Base-by-base conservation (phyloP, 176 grass and related monocot genomes). In the Phoenix dactylifera region DNA sequence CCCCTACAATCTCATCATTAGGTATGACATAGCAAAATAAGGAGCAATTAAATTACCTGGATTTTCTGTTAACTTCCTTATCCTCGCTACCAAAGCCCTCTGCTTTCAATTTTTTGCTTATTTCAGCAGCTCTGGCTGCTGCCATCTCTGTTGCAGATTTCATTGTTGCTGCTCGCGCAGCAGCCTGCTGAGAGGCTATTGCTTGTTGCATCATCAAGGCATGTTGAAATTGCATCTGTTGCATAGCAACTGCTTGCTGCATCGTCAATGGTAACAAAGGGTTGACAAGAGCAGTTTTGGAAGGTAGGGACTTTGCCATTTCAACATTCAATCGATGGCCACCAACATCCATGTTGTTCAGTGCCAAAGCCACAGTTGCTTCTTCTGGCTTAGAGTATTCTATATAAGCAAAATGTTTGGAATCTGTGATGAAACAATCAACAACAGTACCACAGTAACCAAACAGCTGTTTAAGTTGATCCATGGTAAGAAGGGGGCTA, bases 221-320 rank as follows among this genome's bases (percentile, higher is more conserved):
- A 77, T 97, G 93, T 81, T 88, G 93, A 80, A 97, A 97, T 66
- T 92, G 93, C 81, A 97, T 71, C 76, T 97, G 87, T 56, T 97
- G 93, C 57, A 91, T 49, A 55, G 83, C 87, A 79, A 97, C 87
- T 22, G 93, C 84, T 85, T 97, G 87, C 76, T 97, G 87, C 93
- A 97, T 92, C 81, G 92, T 86, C 65, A 86, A 64, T 39, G 90
- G 87, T 67, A 97, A 66, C 30, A 74, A 73, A 4, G 80, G 74
- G 68, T 81, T 97, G 14, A 68, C 78, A 54, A 70, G 53, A 71
- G 16, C 69, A 85, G 78, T 59, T 58, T 85, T 85, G 6, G 75
- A 71, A 32, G 93, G 93, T 22, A 92, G 76, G 23, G 87, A 88
- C 71, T 92, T 97, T 50, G 93, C 93, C 87, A 92, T 97, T 70